phyloP scores from a whole-genome alignment of 2,329 filamentous ascomycete genomes.

The Xylariaceae sp. region DNA sequence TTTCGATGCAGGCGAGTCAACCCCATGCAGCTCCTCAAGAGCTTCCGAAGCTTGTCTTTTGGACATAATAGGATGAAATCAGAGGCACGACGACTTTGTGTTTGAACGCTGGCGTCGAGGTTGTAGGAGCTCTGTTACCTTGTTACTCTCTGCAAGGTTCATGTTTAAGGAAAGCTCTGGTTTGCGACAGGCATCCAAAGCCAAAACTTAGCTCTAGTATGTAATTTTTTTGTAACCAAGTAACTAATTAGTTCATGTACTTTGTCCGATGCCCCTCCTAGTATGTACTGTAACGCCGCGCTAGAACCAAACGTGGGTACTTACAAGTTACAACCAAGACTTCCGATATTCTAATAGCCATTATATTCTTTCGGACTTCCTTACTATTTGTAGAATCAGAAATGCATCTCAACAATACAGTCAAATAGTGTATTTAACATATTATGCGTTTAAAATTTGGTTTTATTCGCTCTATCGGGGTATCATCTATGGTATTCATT shows the following conservation, averaged over 20 bases:
- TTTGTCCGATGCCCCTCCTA: not conserved
- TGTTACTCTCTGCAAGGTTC: not conserved
- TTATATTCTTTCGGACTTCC: not conserved
- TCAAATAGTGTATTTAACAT: too few species aligned
- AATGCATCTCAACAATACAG: too few species aligned
- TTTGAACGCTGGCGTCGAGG: not conserved
- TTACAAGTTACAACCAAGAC: not conserved
- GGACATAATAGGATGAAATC: slow-evolving; percentile 38
- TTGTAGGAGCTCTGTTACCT: not conserved
- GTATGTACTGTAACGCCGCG: not conserved
- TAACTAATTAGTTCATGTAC: not conserved
- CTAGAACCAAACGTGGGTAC: not conserved
- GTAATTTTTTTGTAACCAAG: too few species aligned
- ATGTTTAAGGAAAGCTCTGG: not conserved
- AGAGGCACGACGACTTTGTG: not conserved
- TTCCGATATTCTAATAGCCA: not conserved
- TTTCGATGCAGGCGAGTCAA: slow-evolving; percentile 63
- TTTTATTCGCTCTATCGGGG: slow-evolving; percentile 15
- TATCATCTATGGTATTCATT: slow-evolving; percentile 27
- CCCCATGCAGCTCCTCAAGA: slow-evolving; percentile 57
- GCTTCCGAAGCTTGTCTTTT: slow-evolving; percentile 65
- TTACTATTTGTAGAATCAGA: too few species aligned
- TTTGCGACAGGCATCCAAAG: not conserved
- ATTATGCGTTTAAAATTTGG: not conserved
- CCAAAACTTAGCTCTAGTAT: not conserved